phyloP scores from a whole-genome alignment of 306 rosid species.

The Abrus pulchellus region DNA sequence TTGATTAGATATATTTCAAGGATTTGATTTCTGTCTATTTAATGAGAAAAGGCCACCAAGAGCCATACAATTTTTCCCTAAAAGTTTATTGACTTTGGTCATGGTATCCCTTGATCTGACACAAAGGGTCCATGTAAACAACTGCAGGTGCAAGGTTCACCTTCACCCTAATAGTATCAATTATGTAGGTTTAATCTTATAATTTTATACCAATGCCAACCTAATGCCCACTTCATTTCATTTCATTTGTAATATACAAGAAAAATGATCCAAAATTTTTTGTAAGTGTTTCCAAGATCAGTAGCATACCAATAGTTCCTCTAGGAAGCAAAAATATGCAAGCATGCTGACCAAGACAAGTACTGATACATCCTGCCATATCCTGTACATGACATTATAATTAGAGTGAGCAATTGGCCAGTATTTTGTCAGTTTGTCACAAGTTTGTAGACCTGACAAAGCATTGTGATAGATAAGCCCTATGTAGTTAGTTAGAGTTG shows the following conservation, averaged over 20 bases:
- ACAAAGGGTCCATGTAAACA: neutral
- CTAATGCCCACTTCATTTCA: neutral
- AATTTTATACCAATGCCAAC: neutral
- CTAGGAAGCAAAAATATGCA: slow-evolving; percentile 83
- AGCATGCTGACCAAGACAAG: slow-evolving; percentile 86
- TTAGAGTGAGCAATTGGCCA: slow-evolving; percentile 2
- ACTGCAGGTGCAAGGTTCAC: neutral
- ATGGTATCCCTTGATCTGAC: neutral
- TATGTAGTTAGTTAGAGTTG: too few species aligned
- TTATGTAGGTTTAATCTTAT: neutral
- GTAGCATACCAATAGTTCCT: slow-evolving; percentile 75
- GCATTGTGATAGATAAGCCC: neutral
- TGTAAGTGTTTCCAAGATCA: slow-evolving; percentile 31
- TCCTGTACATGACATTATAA: slow-evolving; percentile 56
- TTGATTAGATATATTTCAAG: neutral
- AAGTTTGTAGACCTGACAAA: neutral
- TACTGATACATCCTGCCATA: slow-evolving; percentile 73
- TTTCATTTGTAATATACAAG: neutral
- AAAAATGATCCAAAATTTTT: neutral
- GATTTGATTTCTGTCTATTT: neutral
- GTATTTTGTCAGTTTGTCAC: neutral
- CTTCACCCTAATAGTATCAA: neutral
- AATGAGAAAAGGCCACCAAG: neutral
- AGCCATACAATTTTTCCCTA: neutral
- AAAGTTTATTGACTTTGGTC: neutral